Evolutionary conservation across 169 alveolate species (phyloP).

Genomic region (Fabrea salina): DNA sequence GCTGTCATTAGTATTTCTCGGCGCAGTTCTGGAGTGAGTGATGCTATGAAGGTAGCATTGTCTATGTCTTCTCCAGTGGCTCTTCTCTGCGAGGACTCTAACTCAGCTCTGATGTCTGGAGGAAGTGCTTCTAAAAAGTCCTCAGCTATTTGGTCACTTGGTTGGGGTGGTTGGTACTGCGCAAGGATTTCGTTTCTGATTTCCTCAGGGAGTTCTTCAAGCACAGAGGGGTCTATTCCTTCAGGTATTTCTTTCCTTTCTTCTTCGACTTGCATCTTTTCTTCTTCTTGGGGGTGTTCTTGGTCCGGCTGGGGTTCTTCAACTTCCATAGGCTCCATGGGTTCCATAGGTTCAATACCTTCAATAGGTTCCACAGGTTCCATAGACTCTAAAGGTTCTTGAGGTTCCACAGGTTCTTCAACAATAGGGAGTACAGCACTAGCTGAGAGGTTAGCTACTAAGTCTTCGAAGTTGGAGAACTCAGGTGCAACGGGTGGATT

Average conservation of each 20-base stretch:
- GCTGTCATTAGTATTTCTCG: constrained; percentile 78
- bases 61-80: constrained; percentile 53
- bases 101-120: constrained; percentile 47
- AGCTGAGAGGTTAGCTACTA: no score
- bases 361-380: no score
- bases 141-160: neutral
- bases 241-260: neutral
- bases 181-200: constrained; percentile 42
- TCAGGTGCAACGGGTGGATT: no score
- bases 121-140: constrained; percentile 57
- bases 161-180: neutral
- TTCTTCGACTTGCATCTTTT: neutral
- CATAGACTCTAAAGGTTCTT: no score
- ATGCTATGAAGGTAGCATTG: constrained; percentile 70
- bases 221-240: constrained; percentile 36
- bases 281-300: neutral
- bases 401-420: no score
- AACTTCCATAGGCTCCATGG: no score
- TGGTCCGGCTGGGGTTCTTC: neutral
- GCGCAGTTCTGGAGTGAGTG: constrained; percentile 73
- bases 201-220: constrained; percentile 56
- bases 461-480: no score
- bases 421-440: no score
- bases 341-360: no score
- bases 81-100: neutral